Evolutionary conservation across 805 yeast species (phyloP).

Genomic region (Kuraishia molischiana): DNA sequence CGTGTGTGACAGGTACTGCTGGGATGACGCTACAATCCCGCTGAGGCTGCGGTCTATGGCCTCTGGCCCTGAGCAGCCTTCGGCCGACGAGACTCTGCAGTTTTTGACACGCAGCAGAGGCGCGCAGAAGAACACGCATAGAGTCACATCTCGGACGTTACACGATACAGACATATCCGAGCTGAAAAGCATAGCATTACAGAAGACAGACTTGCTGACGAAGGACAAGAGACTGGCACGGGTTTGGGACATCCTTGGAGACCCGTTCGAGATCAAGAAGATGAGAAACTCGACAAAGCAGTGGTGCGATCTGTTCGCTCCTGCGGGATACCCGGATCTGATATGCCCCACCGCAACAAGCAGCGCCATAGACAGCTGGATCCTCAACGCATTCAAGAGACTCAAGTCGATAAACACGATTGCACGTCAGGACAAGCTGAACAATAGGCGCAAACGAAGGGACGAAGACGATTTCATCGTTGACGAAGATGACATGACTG

Average conservation of each 20-base stretch:
- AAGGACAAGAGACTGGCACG: conserved; percentile 4
- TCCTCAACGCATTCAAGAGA: conserved; percentile 25
- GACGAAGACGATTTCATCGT: conserved; percentile 27
- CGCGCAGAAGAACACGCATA: conserved; percentile 1
- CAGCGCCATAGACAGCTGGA: conserved; percentile 25
- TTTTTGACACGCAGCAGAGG: conserved; percentile 1
- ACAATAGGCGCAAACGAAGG: conserved; percentile 11
- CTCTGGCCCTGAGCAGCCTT: not conserved
- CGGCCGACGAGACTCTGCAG: conserved; percentile 1
- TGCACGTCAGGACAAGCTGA: conserved; percentile 13
- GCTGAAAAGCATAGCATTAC: conserved; percentile 6
- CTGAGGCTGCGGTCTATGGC: not conserved
- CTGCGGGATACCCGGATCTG: conserved; percentile 22
- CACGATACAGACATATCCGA: conserved; percentile 6
- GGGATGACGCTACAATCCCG: not conserved
- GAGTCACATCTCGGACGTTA: conserved; percentile 1
- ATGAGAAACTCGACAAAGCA: conserved; percentile 6
- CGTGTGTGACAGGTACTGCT: conserved; percentile 18
- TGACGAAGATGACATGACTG: conserved; percentile 17
- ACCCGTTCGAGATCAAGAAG: not conserved
- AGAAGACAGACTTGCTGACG: not conserved
- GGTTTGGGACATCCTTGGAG: not conserved
- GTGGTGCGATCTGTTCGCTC: conserved; percentile 38
- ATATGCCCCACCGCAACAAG: conserved; percentile 20
- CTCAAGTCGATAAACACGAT: conserved; percentile 17